phyloP scores from a whole-genome alignment of 331 rosid genomes.

The Pyracantha coccinea region DNA sequence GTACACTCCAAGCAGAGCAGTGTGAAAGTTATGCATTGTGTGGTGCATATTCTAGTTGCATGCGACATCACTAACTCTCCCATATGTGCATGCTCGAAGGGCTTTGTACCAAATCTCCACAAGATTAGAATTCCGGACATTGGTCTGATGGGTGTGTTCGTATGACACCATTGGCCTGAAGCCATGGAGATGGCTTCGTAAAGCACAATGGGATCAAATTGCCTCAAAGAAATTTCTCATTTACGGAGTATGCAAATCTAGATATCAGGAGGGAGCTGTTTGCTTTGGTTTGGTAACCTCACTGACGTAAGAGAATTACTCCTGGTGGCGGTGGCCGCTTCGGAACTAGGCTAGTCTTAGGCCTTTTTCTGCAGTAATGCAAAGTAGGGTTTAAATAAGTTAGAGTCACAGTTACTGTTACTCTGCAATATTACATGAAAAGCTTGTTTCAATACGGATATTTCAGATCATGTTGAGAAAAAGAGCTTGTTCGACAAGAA shows the following conservation, averaged over 20 bases:
- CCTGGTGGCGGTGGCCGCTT: constrained; percentile 10
- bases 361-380: neutral
- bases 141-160: constrained; percentile 34
- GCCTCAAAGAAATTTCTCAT: constrained; percentile 24
- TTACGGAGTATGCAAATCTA: constrained; percentile 8
- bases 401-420: neutral
- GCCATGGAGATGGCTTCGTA: constrained; percentile 17
- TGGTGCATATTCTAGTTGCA: constrained; percentile 27
- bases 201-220: constrained; percentile 19
- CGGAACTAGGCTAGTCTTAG: constrained; percentile 11
- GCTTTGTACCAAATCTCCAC: constrained; percentile 25
- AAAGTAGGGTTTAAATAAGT: neutral
- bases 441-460: neutral
- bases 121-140: constrained; percentile 22
- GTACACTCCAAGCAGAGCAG: constrained; percentile 21
- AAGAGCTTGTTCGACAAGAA: neutral
- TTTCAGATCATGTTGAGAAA: neutral
- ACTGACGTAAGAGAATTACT: neutral
- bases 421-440: neutral
- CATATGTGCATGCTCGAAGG: constrained; percentile 26
- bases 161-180: constrained; percentile 6
- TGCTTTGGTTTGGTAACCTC: constrained; percentile 16
- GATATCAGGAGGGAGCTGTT: constrained; percentile 5
- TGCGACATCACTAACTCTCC: constrained; percentile 21
- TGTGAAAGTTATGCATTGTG: constrained; percentile 25